A percentile compares a stretch with the other conserved stretches of the same genome.
phyloP scores from a whole-genome alignment of 495 filamentous ascomycete species.

The Physcia stellaris region DNA sequence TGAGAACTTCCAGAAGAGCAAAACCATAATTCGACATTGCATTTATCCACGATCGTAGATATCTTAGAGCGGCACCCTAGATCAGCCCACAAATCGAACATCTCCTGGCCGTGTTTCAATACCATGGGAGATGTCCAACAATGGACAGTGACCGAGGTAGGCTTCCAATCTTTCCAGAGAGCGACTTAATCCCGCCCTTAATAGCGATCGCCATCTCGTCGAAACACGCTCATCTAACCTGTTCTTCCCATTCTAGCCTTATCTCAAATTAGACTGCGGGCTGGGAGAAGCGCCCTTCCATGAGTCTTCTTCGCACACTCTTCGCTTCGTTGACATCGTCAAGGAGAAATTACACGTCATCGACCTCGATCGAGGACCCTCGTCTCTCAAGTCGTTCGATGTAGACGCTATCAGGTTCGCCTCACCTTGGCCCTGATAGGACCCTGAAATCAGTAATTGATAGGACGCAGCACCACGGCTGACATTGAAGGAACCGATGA shows the following conservation, averaged over 20 bases:
- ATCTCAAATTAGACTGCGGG: conserved; percentile 54
- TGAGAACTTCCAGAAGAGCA: too few relatives aligned
- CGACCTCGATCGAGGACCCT: conserved; percentile 49
- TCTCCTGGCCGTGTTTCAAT: too few relatives aligned
- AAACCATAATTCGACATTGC: too few relatives aligned
- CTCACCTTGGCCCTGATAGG: not conserved
- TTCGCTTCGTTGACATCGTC: conserved; percentile 87
- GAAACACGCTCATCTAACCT: not conserved
- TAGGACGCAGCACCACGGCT: conserved; percentile 49
- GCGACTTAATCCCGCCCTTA: not conserved
- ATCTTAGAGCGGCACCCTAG: too few relatives aligned
- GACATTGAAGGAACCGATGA: conserved; percentile 60
- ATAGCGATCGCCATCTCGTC: not conserved
- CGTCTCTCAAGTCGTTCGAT: conserved; percentile 49
- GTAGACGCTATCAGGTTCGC: conserved; percentile 51
- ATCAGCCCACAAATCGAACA: too few relatives aligned
- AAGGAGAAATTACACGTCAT: conserved; percentile 62
- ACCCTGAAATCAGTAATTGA: conserved; percentile 5
- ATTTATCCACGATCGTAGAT: too few relatives aligned
- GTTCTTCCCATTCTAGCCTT: conserved; percentile 39
- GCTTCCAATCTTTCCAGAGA: not conserved
- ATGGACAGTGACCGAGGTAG: conserved; percentile 12
- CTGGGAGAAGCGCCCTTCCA: conserved; percentile 79
- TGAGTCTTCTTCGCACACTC: conserved; percentile 49
- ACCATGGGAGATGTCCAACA: conserved; percentile 9